These are phyloP conservation scores for Cordyceps javanica DNA, from an alignment of 2,329 filamentous ascomycete species.

Conservation along the genomic window DNA sequence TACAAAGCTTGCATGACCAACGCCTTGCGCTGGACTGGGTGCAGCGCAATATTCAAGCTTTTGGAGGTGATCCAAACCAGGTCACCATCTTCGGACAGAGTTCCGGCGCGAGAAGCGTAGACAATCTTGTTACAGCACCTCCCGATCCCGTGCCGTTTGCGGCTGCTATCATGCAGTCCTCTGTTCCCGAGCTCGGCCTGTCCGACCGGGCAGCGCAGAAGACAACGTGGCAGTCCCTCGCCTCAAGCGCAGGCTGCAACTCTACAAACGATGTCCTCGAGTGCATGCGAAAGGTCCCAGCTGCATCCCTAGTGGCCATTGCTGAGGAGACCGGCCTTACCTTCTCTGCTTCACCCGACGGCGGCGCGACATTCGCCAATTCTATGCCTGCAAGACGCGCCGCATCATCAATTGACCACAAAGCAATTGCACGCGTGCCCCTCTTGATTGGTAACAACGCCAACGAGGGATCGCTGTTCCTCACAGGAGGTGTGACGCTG, in stretches of 20 bases:
- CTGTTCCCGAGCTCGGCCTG: slow-evolving; percentile 3
- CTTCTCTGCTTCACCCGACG: slow-evolving; percentile 20
- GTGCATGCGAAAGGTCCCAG: slow-evolving; percentile 21
- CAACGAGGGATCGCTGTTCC: slow-evolving; percentile 6
- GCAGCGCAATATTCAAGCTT: slow-evolving; percentile 53
- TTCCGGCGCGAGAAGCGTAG: slow-evolving; percentile 48
- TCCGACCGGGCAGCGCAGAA: neutral
- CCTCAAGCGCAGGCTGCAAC: slow-evolving; percentile 13
- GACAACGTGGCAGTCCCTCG: neutral
- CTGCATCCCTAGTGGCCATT: slow-evolving; percentile 10
- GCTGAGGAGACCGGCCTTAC: slow-evolving; percentile 16
- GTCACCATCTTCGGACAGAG: slow-evolving; percentile 57
- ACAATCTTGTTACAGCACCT: slow-evolving; percentile 21
- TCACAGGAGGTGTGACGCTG: neutral
- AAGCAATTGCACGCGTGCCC: slow-evolving; percentile 5
- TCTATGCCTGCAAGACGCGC: slow-evolving; percentile 15
- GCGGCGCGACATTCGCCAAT: slow-evolving; percentile 17
- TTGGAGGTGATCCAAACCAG: slow-evolving; percentile 55
- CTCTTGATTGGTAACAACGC: slow-evolving; percentile 10
- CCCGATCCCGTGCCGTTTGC: slow-evolving; percentile 23
- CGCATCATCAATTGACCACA: neutral
- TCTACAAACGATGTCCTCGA: slow-evolving; percentile 7
- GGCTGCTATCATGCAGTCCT: slow-evolving; percentile 23
- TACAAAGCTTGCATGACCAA: slow-evolving; percentile 37
- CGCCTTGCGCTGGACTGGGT: slow-evolving; percentile 53